Conservation (phyloP, 306 rosid species). For the Sesbania bispinosa region DNA sequence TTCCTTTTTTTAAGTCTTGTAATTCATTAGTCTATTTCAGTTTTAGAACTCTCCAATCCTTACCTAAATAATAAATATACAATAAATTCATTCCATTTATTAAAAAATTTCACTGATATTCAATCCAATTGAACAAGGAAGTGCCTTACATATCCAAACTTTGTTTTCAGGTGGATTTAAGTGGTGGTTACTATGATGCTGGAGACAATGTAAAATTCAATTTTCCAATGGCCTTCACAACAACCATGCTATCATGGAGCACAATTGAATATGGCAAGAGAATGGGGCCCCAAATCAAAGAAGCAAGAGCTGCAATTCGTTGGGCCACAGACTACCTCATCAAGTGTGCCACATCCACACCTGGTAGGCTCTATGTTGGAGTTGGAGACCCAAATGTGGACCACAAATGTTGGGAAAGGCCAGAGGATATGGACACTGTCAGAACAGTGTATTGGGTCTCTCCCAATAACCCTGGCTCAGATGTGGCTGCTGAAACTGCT, state of each 20-base stretch:
- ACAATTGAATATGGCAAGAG: conserved; percentile 68
- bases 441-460: conserved; percentile 72
- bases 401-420: conserved; percentile 95
- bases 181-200: conserved; percentile 90
- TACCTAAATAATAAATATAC: not conserved
- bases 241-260: conserved; percentile 91
- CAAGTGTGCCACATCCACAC: conserved; percentile 68
- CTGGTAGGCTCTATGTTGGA: conserved; percentile 77
- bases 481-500: conserved; percentile 87
- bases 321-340: conserved; percentile 79
- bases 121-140: not conserved
- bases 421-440: conserved; percentile 80
- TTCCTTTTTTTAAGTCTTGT: not conserved
- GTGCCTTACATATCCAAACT: not conserved
- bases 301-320: conserved; percentile 62
- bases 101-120: not conserved
- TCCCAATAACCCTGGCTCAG: conserved; percentile 65
- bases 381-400: conserved; percentile 81
- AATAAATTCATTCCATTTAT: not conserved
- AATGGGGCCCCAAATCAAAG: conserved; percentile 58
- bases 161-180: conserved; percentile 68
- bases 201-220: conserved; percentile 96
- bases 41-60: not conserved
- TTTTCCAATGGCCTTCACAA: conserved; percentile 87
- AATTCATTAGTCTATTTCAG: not conserved